Percentiles rank a stretch among this genome's conserved stretches.
Conservation (phyloP, 306 rosid species). For the Vigna reflexopilosa region DNA sequence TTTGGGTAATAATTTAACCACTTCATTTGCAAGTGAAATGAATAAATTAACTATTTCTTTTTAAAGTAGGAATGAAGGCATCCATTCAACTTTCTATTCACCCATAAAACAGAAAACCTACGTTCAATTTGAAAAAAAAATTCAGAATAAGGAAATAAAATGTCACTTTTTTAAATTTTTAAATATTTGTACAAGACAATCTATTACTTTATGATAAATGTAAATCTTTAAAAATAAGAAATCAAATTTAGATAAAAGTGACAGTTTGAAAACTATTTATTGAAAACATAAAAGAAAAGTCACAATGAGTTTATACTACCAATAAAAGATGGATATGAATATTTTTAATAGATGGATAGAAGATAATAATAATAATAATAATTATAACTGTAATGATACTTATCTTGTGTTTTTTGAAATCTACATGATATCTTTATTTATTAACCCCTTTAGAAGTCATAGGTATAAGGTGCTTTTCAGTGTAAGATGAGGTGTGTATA, state of each 20-base stretch:
- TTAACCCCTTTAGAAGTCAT: no score
- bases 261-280: neutral
- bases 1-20: constrained; percentile 29
- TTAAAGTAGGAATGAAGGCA: neutral
- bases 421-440: neutral
- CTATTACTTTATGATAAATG: neutral
- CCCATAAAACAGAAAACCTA: neutral
- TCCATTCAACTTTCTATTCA: neutral
- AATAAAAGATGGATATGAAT: neutral
- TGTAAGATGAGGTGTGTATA: no score
- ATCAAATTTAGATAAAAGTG: neutral
- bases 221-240: neutral
- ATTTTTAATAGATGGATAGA: neutral
- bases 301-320: neutral
- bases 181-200: neutral
- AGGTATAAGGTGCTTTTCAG: no score
- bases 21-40: constrained; percentile 34
- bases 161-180: neutral
- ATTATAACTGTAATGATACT: neutral
- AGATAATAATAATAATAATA: neutral
- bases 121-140: neutral
- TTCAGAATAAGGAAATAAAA: neutral
- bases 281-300: neutral
- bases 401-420: neutral
- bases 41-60: neutral